Conservation (phyloP, 78 protist genomes). For the Guillardia theta region DNA sequence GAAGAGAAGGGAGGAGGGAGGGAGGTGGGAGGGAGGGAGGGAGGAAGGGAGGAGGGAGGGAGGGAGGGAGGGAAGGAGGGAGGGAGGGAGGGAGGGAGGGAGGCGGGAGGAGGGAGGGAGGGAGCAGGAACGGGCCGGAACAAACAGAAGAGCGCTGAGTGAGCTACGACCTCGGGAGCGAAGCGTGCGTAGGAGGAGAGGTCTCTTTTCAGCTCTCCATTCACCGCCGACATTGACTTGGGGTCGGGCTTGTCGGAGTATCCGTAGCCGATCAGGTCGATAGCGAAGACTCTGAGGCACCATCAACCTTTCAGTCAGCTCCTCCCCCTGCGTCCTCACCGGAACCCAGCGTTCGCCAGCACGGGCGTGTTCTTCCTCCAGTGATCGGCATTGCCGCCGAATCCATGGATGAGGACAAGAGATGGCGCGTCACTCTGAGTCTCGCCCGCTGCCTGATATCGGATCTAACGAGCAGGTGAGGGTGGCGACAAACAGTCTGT, state of each 20-base stretch:
- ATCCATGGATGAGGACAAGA: slow-evolving; percentile 47
- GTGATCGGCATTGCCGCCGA: slow-evolving; percentile 54
- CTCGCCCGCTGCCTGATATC: slow-evolving; percentile 33
- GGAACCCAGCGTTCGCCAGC: slow-evolving; percentile 20
- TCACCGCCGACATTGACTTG: background rate
- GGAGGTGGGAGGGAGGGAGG: too few relatives aligned
- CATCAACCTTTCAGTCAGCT: background rate
- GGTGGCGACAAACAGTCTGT: too few relatives aligned
- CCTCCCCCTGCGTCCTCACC: background rate
- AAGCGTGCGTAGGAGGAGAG: background rate
- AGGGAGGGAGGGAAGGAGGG: too few relatives aligned
- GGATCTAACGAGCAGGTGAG: too few relatives aligned
- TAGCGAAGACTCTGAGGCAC: slow-evolving; percentile 17
- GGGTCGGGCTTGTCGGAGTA: slow-evolving; percentile 51
- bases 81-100: too few relatives aligned
- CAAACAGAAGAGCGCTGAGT: too few relatives aligned
- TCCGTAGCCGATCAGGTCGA: slow-evolving; percentile 56
- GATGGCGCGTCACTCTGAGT: background rate
- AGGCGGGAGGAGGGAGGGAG: too few relatives aligned
- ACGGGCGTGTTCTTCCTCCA: slow-evolving; percentile 45
- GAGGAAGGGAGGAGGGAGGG: too few relatives aligned
- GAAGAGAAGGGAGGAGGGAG: too few relatives aligned
- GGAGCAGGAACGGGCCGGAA: too few relatives aligned
- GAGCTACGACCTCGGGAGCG: background rate
- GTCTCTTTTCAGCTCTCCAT: background rate